These are phyloP conservation scores for Phytophthora meadii DNA, from an alignment of 352 stramenopile genomes.

Conservation along the genomic window DNA sequence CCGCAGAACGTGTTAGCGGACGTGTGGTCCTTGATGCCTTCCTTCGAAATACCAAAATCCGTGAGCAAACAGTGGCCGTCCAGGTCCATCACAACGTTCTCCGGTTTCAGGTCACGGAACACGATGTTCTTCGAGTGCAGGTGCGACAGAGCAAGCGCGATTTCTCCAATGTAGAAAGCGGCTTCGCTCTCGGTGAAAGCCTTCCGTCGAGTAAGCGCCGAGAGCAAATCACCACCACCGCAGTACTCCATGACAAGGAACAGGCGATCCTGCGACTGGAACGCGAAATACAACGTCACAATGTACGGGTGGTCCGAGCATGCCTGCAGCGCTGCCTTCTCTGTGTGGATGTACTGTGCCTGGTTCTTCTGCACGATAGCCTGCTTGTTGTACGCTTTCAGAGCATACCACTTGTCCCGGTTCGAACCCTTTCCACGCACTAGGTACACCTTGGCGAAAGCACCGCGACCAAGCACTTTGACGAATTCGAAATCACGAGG, in stretches of 20 bases:
- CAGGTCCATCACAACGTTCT: constrained; percentile 90
- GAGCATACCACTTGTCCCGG: constrained; percentile 86
- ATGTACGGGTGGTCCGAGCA: constrained; percentile 90
- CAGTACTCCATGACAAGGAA: constrained; percentile 92
- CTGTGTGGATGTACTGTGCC: constrained; percentile 88
- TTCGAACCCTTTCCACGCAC: constrained; percentile 87
- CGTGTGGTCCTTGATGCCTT: constrained; percentile 87
- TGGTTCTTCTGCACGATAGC: constrained; percentile 91
- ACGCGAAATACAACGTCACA: constrained; percentile 85
- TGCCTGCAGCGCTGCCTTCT: constrained; percentile 82
- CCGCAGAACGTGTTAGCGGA: constrained; percentile 89
- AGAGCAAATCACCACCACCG: constrained; percentile 80
- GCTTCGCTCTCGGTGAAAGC: constrained; percentile 82
- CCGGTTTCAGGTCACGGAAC: constrained; percentile 87
- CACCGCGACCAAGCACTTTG: constrained; percentile 82
- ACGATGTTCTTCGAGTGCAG: constrained; percentile 90
- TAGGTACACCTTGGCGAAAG: constrained; percentile 88
- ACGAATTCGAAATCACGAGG: constrained; percentile 90
- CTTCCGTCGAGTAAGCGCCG: constrained; percentile 77
- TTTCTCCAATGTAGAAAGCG: constrained; percentile 88
- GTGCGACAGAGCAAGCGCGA: constrained; percentile 80
- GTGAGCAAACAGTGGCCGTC: constrained; percentile 83
- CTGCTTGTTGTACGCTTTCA: constrained; percentile 91
- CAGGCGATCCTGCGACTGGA: constrained; percentile 84
- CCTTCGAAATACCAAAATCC: constrained; percentile 90